Percentiles rank a stretch among this genome's conserved stretches.
phyloP scores from a whole-genome alignment of 2,329 filamentous ascomycete genomes.

The Trichoderma sp. region DNA sequence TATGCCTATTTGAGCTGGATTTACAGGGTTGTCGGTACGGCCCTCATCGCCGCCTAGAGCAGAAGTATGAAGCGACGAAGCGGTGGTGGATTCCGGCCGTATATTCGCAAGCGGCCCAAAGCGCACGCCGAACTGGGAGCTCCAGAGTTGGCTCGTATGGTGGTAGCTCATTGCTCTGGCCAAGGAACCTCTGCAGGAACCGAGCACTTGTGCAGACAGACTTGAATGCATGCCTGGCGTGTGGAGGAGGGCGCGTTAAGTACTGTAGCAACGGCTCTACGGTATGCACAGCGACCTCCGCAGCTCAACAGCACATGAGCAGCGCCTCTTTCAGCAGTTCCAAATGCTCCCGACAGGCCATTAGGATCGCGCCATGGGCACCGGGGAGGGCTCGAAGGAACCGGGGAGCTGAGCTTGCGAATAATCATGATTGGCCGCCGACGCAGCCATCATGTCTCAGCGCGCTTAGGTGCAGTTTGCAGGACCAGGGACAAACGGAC shows the following conservation, averaged over 20 bases:
- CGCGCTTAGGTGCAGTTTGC: constrained; percentile 6
- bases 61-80: constrained; percentile 27
- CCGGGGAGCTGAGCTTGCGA: constrained; percentile 1
- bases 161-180: constrained; percentile 20
- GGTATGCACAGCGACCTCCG: background rate
- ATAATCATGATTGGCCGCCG: constrained; percentile 16
- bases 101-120: constrained; percentile 26
- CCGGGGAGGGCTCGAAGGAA: background rate
- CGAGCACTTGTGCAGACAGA: background rate
- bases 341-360: background rate
- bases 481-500: background rate
- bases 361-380: constrained; percentile 1
- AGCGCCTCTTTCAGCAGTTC: background rate
- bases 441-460: constrained; percentile 16
- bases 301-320: background rate
- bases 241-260: constrained; percentile 29
- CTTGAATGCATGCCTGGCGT: constrained; percentile 6
- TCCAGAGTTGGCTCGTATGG: constrained; percentile 29
- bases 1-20: background rate
- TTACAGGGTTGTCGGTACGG: background rate
- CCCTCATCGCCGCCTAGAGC: background rate
- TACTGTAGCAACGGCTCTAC: background rate
- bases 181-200: background rate
- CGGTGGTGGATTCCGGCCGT: constrained; percentile 29
- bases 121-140: constrained; percentile 30